phyloP scores from a whole-genome alignment of 164 flowering plant genomes.

The Annona cherimola region DNA sequence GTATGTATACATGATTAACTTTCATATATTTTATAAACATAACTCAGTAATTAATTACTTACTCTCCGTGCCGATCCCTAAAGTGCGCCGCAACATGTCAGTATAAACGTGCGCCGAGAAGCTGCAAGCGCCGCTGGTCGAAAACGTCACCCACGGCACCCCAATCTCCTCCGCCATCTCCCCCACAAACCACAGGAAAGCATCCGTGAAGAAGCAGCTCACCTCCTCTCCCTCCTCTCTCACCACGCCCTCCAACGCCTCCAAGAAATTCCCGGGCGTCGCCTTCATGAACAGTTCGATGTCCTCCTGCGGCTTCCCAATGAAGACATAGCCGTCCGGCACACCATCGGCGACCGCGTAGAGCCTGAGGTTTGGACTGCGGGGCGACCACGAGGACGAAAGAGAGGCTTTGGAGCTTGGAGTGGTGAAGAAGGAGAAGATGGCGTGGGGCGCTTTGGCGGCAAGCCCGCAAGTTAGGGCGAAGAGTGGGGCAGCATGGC shows the following conservation, averaged over 20 bases:
- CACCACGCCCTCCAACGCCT: slow-evolving; percentile 24
- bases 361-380: slow-evolving; percentile 12
- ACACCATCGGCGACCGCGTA: slow-evolving; percentile 30
- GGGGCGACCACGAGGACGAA: not conserved
- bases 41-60: not conserved
- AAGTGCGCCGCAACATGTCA: slow-evolving; percentile 18
- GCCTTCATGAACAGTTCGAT: slow-evolving; percentile 32
- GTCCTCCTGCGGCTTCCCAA: slow-evolving; percentile 22
- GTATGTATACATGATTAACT: no score
- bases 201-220: slow-evolving; percentile 33
- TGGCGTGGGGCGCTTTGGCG: slow-evolving; percentile 21
- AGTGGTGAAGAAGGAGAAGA: slow-evolving; percentile 59
- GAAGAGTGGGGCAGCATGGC: slow-evolving; percentile 49
- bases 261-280: slow-evolving; percentile 22
- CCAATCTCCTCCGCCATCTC: slow-evolving; percentile 34
- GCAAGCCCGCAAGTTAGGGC: slow-evolving; percentile 32
- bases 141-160: slow-evolving; percentile 43
- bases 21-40: no score
- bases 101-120: slow-evolving; percentile 26
- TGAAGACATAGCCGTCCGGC: slow-evolving; percentile 22
- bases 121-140: slow-evolving; percentile 29
- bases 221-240: slow-evolving; percentile 11
- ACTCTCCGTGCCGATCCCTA: slow-evolving; percentile 12
- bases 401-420: slow-evolving; percentile 28
- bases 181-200: slow-evolving; percentile 32